Percentiles rank a stretch among this genome's conserved stretches.
Evolutionary conservation across 768 basidiomycete species (phyloP).

Genomic region (Sporobolomyces roseus): DNA sequence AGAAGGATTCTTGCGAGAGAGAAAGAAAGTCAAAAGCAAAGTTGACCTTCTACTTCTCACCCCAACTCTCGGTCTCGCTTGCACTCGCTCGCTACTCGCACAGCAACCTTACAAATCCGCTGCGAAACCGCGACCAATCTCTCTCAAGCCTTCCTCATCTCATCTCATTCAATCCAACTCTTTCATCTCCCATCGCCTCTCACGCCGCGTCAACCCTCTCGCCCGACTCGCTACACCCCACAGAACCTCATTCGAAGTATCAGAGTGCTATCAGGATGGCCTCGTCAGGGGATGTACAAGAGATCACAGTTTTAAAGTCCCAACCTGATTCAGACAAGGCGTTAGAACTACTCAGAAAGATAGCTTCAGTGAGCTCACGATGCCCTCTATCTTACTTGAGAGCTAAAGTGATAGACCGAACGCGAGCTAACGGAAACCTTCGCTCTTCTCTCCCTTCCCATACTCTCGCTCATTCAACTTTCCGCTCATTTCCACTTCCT

Average conservation of each 20-base stretch:
- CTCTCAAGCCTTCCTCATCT: too few relatives aligned
- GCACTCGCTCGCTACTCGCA: too few relatives aligned
- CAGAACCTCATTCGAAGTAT: too few relatives aligned
- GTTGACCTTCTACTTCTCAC: neutral
- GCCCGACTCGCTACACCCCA: too few relatives aligned
- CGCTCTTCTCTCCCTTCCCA: neutral
- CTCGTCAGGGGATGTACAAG: constrained; percentile 25
- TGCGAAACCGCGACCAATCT: too few relatives aligned
- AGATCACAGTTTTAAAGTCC: constrained; percentile 64
- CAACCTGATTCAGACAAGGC: constrained; percentile 66
- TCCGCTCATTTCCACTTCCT: neutral
- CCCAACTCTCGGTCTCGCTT: neutral
- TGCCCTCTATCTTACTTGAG: too few relatives aligned
- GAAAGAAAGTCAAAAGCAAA: too few relatives aligned
- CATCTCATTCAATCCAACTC: too few relatives aligned
- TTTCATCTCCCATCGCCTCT: neutral
- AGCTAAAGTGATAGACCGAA: too few relatives aligned
- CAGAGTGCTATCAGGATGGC: neutral
- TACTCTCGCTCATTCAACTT: neutral
- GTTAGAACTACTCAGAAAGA: constrained; percentile 62
- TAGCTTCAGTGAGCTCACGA: constrained; percentile 54
- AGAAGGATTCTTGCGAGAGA: too few relatives aligned
- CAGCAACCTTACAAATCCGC: neutral
- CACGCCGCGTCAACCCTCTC: neutral
- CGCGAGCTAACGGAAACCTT: too few relatives aligned